These are phyloP conservation scores for Papiliotrema fonsecae DNA, from an alignment of 1,284 basidiomycete genomes.

Conservation along the genomic window DNA sequence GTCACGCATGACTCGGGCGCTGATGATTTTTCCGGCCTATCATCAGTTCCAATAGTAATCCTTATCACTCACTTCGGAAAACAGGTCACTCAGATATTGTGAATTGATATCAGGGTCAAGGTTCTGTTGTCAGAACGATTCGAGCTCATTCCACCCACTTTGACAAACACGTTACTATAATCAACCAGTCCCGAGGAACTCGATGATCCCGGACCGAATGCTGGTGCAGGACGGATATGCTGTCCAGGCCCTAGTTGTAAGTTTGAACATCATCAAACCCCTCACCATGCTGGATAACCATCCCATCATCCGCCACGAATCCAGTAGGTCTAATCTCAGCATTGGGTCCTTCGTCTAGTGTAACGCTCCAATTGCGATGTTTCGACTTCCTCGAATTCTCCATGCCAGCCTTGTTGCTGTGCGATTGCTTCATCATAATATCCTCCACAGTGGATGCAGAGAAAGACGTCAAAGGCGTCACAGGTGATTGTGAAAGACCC, in stretches of 20 bases:
- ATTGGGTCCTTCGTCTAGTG: constrained; percentile 17
- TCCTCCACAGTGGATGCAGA: too few relatives aligned
- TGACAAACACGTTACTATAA: constrained; percentile 75
- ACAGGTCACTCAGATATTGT: constrained; percentile 71
- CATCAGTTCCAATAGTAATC: background rate
- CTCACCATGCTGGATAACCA: constrained; percentile 61
- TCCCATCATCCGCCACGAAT: constrained; percentile 31
- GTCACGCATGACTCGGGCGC: constrained; percentile 90
- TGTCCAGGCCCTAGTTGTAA: constrained; percentile 60
- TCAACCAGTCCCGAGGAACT: constrained; percentile 83
- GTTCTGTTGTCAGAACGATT: constrained; percentile 55
- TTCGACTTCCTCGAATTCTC: constrained; percentile 4
- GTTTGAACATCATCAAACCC: constrained; percentile 2
- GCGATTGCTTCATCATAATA: background rate
- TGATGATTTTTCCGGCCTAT: constrained; percentile 78
- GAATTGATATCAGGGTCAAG: constrained; percentile 79
- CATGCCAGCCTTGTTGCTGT: constrained; percentile 4
- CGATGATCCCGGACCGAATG: constrained; percentile 63
- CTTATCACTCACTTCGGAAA: constrained; percentile 60
- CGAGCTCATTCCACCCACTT: constrained; percentile 15
- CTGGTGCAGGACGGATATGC: constrained; percentile 75
- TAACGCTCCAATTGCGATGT: constrained; percentile 24
- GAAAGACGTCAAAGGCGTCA: too few relatives aligned
- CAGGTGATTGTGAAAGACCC: too few relatives aligned
- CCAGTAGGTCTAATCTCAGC: constrained; percentile 21